Conservation (phyloP, 1,284 basidiomycete species). For the Salmacisia buchloeana region DNA sequence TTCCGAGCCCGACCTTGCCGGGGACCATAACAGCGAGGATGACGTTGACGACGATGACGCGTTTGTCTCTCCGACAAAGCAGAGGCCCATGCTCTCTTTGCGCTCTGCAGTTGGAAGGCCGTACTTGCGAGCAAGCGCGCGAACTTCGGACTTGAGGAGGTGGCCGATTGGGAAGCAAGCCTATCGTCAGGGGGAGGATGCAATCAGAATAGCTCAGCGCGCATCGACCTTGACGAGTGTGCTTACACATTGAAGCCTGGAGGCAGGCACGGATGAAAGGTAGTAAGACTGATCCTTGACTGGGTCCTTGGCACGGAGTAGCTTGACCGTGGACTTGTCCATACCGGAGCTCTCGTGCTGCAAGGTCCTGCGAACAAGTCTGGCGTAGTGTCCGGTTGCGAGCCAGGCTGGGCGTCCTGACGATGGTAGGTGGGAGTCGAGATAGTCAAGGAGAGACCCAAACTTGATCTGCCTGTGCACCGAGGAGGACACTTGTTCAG, state of each 20-base stretch:
- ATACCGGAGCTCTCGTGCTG: too few species aligned
- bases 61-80: conserved; percentile 68
- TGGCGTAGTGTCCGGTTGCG: conserved; percentile 88
- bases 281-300: conserved; percentile 92
- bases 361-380: conserved; percentile 57
- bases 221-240: background rate
- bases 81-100: conserved; percentile 88
- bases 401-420: conserved; percentile 54
- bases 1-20: conserved; percentile 1
- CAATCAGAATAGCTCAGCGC: background rate
- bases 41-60: background rate
- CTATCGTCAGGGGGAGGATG: conserved; percentile 42
- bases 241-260: conserved; percentile 14
- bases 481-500: too few species aligned
- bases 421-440: background rate
- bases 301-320: conserved; percentile 33
- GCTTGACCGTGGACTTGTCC: conserved; percentile 8
- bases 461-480: too few species aligned
- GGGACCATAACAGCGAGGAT: background rate
- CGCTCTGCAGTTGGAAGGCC: conserved; percentile 70
- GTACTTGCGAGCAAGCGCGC: conserved; percentile 65
- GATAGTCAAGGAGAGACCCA: too few species aligned
- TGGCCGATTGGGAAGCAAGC: conserved; percentile 60
- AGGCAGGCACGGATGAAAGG: conserved; percentile 57
- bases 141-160: conserved; percentile 58